Conservation (phyloP, 164 flowering plant genomes). For the Umbellularia californica region DNA sequence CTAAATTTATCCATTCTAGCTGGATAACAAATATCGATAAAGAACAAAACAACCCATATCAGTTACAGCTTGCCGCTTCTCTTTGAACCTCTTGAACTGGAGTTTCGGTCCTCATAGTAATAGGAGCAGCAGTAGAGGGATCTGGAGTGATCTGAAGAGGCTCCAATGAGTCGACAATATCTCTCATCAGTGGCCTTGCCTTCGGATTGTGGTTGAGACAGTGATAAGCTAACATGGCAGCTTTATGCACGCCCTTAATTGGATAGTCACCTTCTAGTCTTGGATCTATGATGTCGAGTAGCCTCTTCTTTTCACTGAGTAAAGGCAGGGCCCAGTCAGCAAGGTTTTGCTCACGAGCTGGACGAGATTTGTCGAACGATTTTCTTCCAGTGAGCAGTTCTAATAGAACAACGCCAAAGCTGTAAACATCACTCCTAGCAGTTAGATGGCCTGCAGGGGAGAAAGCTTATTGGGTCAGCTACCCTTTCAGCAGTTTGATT, state of each 20-base stretch:
- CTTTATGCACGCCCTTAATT: conserved; percentile 72
- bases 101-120: conserved; percentile 21
- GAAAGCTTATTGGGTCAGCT: too few relatives aligned
- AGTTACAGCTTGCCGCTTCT: conserved; percentile 3
- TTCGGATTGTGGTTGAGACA: conserved; percentile 83
- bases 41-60: conserved; percentile 5
- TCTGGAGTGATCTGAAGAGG: conserved; percentile 58
- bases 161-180: conserved; percentile 82
- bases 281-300: conserved; percentile 71
- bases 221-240: conserved; percentile 90
- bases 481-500: too few relatives aligned
- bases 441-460: conserved; percentile 68
- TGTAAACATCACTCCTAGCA: conserved; percentile 81
- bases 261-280: conserved; percentile 79
- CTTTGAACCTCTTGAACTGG: conserved; percentile 12
- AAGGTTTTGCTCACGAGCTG: conserved; percentile 74
- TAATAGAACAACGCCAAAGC: conserved; percentile 82
- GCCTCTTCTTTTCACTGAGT: conserved; percentile 71
- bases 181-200: conserved; percentile 93
- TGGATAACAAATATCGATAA: not conserved
- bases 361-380: conserved; percentile 68
- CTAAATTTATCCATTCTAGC: not conserved
- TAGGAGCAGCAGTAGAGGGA: conserved; percentile 15
- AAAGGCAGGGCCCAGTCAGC: conserved; percentile 82
- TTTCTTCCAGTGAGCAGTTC: conserved; percentile 85